Base-by-base conservation (phyloP, 305 asterid species). In the Fraxinus baroniana region DNA sequence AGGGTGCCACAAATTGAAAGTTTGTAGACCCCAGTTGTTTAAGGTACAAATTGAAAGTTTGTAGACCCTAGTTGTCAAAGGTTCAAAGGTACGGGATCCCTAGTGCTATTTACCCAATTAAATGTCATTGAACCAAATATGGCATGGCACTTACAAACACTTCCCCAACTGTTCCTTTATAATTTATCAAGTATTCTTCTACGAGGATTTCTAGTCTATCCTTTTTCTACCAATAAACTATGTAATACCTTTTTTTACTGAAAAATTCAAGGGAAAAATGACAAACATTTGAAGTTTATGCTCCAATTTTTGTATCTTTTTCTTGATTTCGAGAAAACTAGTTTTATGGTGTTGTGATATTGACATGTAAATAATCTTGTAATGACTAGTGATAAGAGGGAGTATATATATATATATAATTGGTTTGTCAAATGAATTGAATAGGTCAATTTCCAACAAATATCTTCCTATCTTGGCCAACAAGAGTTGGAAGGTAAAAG, bases 401-500 rank as follows among this genome's bases (percentile, higher is more conserved):
- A 28, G 22, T 70, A 15, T 70, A 30, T 30, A 28, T 70, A 30
- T 30, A 28, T 28, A 5, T 32, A 30, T 70, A 32, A 70, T 30
- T 5, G 22, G 41, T 30, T 28, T 70, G 75, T 28, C 20, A 70
- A 70, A 64, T 87, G 68, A 37, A 83, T 83, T 83, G 72, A 74
- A 87, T 81, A 95, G 98, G 99, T 95, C 85, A 96, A 96, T 88
- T 93, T 94, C 90, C 98, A 93, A 86, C 98, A 96, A 93, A 96
- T 96, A 90, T 96, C 99, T 84, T 96, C 97, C 26, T 94, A 91
- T 89, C 89, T 96, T 32, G 99, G 99, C 76, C 98, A 94, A 82
- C 99, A 96, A 86, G 99, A 96, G 92, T 88, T 94, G 88, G 99
- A 96, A 92, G 99, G 99, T 78, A 96, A 94, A 88, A 89, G 99